Evolutionary conservation across 176 grass and related monocot genomes (phyloP), one percentile per base, ranked within the genome.

Genomic region (Zoysia japonica): DNA sequence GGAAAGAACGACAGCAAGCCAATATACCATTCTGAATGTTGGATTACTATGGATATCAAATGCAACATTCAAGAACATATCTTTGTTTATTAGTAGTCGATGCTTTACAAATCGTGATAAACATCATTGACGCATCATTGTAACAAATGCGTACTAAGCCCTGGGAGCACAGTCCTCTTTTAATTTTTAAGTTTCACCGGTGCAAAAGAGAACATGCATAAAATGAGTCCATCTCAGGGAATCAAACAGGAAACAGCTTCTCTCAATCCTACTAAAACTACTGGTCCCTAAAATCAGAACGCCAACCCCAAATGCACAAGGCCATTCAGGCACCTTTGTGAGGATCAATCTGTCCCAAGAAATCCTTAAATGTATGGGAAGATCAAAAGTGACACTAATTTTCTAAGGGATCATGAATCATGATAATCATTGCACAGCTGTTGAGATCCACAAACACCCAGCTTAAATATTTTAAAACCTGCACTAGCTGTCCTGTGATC

Each of bases 401-500:
- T 87, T 80, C 47, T 64, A 84, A 37, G 64, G 6, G 6, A 46
- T 14, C 38, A 65, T 80, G 48, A 81, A 67, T 72, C 49, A 85
- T 77, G 49, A 80, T 9, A 88, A 6, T 16, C 65, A 71, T 77
- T 19, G 67, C 56, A 60, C 72, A 87, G 52, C 72, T 63, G 9
- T 45, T 81, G n/a, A 43, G 66, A 74, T 85, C 71, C 72, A 11
- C 49, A 51, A 53, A 41, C 67, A 87, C 39, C 67, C 61, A 85
- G 42, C 72, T 72, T 70, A 51, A 65, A 75, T 70, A 85, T 78
- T 41, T 65, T 84, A 76, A 72, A 76, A 81, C 67, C 49, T 53
- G 71, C 42, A 19, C 45, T 67, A 87, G 61, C 52, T 85, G 89
- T 87, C 67, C 77, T 44, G 73, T 76, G 50, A 81, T 52, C 85